A percentile compares a stretch with the other conserved stretches of the same genome.
These are phyloP conservation scores for Cryptosporidium meleagridis DNA, from an alignment of 169 alveolate species.

Conservation along the genomic window DNA sequence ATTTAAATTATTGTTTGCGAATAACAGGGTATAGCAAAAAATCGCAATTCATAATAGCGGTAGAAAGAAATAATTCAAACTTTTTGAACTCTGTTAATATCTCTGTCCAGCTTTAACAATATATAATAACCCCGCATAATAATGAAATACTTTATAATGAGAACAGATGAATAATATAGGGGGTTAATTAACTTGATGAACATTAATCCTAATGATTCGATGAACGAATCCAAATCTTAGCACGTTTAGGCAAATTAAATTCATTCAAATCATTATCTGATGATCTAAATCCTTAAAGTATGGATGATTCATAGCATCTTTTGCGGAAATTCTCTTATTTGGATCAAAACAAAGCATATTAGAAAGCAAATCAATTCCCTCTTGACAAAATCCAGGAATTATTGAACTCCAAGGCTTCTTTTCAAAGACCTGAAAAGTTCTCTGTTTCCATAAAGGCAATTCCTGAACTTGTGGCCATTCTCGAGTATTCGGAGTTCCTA, in stretches of 20 bases:
- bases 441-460: constrained; percentile 92
- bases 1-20: not conserved
- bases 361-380: constrained; percentile 91
- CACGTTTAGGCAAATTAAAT: no score
- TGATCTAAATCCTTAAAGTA: constrained; percentile 88
- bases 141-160: not conserved
- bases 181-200: not conserved
- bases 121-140: not conserved
- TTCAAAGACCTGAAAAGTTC: constrained; percentile 72
- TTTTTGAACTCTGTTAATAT: not conserved
- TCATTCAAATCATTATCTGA: not conserved
- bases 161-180: not conserved
- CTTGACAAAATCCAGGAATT: constrained; percentile 85
- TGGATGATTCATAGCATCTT: constrained; percentile 94
- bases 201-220: not conserved
- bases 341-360: constrained; percentile 94
- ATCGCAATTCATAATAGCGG: not conserved
- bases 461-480: constrained; percentile 94
- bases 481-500: constrained; percentile 95
- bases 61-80: not conserved
- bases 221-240: not conserved
- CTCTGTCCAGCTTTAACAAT: not conserved
- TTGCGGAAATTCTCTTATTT: constrained; percentile 94
- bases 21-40: not conserved
- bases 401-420: constrained; percentile 39